Base-by-base conservation (phyloP, 1,139 yeast species). In the Geotrichum siamense region DNA sequence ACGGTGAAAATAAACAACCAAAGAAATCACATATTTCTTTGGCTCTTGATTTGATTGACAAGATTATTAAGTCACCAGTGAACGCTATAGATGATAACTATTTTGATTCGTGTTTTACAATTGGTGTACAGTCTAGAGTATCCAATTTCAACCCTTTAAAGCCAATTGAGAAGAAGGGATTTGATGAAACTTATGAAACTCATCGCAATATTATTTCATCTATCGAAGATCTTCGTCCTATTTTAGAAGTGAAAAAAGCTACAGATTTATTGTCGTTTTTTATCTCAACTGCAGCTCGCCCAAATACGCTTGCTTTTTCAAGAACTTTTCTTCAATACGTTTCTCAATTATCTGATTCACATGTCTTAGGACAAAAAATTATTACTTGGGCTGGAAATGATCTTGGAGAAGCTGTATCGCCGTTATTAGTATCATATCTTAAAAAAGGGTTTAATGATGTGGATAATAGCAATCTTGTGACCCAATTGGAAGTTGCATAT, bases 321-420 rank as follows among this genome's bases (percentile, higher is more conserved):
- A 53, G 68, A 3, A 63, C 65, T 1, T 49, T 60, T 42, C 53
- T 59, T 17, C 57, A 59, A 30, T 39, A 51, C 8, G 41, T 53
- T 10, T 13, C 41, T 3, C 43, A 39, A 22, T 28, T 43, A 12
- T n/a, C 40, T 6, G 35, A 38, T 16, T 38, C 56, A 6, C 48
- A 53, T 25, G 48, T 59, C 26, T 35, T 54, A 12, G 56, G 54
- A 3, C 40, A 49, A 17, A 47, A 56, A 6, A 38, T 51, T n/a
- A 37, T 43, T 16, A 45, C 46, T 1, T 64, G 68, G 68, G 62
- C 56, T 9, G 39, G 48, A 17, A 49, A 49, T 27, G 69, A 64
- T 38, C 53, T 64, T 39, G 49, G 41, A 16, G 69, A 64, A 41
- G 28, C 58, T 40, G 51, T 58, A n/a, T 52, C 55, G 17, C 48